phyloP scores from a whole-genome alignment of 805 yeast genomes.

The Candida orba region DNA sequence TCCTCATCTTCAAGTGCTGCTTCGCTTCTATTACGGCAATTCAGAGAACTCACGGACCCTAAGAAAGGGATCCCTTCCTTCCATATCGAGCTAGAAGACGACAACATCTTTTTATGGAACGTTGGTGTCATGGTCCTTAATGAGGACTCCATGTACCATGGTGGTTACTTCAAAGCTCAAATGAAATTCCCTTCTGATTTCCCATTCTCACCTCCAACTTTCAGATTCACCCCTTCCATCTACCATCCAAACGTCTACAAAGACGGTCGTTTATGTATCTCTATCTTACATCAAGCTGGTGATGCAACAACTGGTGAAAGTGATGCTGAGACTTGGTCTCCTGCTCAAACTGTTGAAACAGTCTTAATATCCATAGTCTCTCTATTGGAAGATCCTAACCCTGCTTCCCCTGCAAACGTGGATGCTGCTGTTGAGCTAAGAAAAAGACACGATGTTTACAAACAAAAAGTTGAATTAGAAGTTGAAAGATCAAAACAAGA shows the following conservation, averaged over 20 bases:
- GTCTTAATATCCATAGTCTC: slow-evolving; percentile 88
- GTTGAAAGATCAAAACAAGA: slow-evolving; percentile 79
- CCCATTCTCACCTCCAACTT: slow-evolving; percentile 90
- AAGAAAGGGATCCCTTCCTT: slow-evolving; percentile 68
- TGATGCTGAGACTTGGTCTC: slow-evolving; percentile 91
- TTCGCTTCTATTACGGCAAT: slow-evolving; percentile 86
- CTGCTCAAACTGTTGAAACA: slow-evolving; percentile 86
- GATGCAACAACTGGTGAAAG: slow-evolving; percentile 88
- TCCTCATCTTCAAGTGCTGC: slow-evolving; percentile 45
- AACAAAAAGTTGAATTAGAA: slow-evolving; percentile 67
- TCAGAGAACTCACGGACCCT: slow-evolving; percentile 88
- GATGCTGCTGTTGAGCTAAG: slow-evolving; percentile 92
- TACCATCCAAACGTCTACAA: slow-evolving; percentile 94
- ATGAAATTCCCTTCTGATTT: slow-evolving; percentile 89
- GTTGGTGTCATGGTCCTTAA: slow-evolving; percentile 89
- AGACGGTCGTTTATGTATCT: slow-evolving; percentile 89
- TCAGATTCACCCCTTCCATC: slow-evolving; percentile 87
- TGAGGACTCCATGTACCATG: slow-evolving; percentile 85
- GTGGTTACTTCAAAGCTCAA: slow-evolving; percentile 91
- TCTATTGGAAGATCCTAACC: slow-evolving; percentile 87
- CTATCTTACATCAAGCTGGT: slow-evolving; percentile 87
- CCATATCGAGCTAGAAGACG: slow-evolving; percentile 62
- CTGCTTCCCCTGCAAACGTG: slow-evolving; percentile 89
- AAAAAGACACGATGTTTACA: slow-evolving; percentile 70
- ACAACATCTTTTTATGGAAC: slow-evolving; percentile 63